Conservation (phyloP, 2,329 filamentous ascomycete species). For the Parascedosporium putredinis region DNA sequence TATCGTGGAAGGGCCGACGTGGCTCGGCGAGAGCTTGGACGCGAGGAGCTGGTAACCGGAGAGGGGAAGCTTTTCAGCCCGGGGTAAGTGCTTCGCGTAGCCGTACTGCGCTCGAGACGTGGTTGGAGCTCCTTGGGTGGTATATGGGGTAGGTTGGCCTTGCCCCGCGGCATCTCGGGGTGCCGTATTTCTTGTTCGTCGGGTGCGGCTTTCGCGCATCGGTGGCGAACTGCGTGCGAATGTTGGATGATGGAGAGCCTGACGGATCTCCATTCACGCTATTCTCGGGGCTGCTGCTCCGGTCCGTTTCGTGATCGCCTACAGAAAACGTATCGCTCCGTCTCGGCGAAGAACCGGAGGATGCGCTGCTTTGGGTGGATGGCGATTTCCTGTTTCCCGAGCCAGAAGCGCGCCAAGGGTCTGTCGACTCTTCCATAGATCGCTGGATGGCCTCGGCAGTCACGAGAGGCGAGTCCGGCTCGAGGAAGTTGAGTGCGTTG, state of each 20-base stretch:
- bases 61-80: slow-evolving; percentile 32
- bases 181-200: slow-evolving; percentile 21
- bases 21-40: slow-evolving; percentile 30
- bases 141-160: slow-evolving; percentile 24
- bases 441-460: slow-evolving; percentile 23
- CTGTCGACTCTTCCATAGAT: slow-evolving; percentile 19
- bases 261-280: slow-evolving; percentile 21
- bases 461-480: slow-evolving; percentile 43
- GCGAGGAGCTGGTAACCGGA: slow-evolving; percentile 56
- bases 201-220: background rate
- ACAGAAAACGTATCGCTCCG: slow-evolving; percentile 32
- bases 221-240: background rate
- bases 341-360: slow-evolving; percentile 43
- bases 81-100: slow-evolving; percentile 22
- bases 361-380: slow-evolving; percentile 21
- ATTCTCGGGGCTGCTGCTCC: slow-evolving; percentile 32
- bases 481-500: slow-evolving; percentile 43
- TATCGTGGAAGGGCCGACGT: slow-evolving; percentile 18
- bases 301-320: slow-evolving; percentile 30
- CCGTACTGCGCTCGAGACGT: slow-evolving; percentile 11
- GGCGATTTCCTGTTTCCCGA: slow-evolving; percentile 17
- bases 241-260: background rate
- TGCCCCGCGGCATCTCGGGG: slow-evolving; percentile 32
- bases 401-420: slow-evolving; percentile 16
- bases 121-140: slow-evolving; percentile 26